Evolutionary conservation across 1,284 basidiomycete genomes (phyloP).

Genomic region (Ceratobasidium sp.): DNA sequence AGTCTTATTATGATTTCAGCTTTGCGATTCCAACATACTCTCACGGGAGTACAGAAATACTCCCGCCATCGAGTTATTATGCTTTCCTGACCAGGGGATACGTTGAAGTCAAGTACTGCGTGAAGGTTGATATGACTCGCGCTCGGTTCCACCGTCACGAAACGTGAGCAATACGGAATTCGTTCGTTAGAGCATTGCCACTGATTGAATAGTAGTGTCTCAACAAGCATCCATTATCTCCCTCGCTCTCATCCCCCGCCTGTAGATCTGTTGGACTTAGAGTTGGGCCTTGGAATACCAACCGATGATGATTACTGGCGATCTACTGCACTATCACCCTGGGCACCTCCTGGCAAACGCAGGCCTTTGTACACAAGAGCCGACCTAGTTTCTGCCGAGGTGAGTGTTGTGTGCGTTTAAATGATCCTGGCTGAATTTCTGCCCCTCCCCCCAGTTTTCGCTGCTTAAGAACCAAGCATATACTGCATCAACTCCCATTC

Average conservation of each 20-base stretch:
- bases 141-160: slow-evolving; percentile 39
- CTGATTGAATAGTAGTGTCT: neutral
- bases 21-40: slow-evolving; percentile 40
- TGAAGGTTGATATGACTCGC: slow-evolving; percentile 40
- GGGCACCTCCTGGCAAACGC: neutral
- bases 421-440: neutral
- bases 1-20: slow-evolving; percentile 20
- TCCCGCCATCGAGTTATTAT: slow-evolving; percentile 37
- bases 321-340: slow-evolving; percentile 9
- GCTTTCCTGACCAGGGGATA: slow-evolving; percentile 36
- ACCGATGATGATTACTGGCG: slow-evolving; percentile 15
- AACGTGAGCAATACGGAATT: slow-evolving; percentile 11
- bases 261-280: neutral
- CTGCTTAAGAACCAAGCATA: slow-evolving; percentile 32
- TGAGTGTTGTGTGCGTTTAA: neutral
- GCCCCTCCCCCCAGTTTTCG: slow-evolving; percentile 4
- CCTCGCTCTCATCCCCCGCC: slow-evolving; percentile 25
- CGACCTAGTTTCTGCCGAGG: slow-evolving; percentile 13
- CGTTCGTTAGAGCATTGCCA: neutral
- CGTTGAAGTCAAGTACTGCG: slow-evolving; percentile 31
- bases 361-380: neutral
- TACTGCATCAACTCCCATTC: slow-evolving; percentile 28
- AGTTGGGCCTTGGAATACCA: neutral
- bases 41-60: slow-evolving; percentile 17
- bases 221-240: slow-evolving; percentile 31